Conservation (phyloP, 176 grass and related monocot species). For the Thalia dealbata region DNA sequence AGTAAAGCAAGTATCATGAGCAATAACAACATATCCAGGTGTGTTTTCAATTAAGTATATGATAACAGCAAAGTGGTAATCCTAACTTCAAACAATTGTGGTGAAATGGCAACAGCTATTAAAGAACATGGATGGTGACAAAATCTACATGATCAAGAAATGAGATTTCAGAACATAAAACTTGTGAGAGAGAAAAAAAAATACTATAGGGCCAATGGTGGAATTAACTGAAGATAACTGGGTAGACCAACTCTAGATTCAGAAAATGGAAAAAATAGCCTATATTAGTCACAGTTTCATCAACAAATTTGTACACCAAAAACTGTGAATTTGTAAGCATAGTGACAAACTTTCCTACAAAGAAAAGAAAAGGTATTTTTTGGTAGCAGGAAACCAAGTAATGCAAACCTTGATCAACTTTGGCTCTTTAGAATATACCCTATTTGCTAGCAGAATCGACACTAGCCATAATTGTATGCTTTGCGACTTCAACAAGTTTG, state of each 20-base stretch:
- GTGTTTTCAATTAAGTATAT: not conserved
- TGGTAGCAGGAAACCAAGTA: not conserved
- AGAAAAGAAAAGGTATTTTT: too few species aligned
- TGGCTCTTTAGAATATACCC: not conserved
- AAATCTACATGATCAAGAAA: not conserved
- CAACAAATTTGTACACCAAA: too few species aligned
- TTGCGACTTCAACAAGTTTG: not conserved
- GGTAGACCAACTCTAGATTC: too few species aligned
- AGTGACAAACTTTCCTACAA: too few species aligned
- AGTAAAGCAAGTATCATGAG: not conserved
- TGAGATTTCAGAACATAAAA: not conserved
- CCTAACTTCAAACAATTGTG: not conserved
- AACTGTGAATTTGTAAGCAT: too few species aligned
- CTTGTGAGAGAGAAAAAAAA: too few species aligned
- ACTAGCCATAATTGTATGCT: not conserved
- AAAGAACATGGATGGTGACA: not conserved
- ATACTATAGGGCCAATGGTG: too few species aligned
- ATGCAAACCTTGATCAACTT: not conserved
- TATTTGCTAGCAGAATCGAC: not conserved
- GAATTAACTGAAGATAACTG: too few species aligned
- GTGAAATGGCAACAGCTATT: not conserved
- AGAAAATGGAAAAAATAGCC: too few species aligned
- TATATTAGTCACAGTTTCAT: too few species aligned
- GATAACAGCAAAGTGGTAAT: not conserved
- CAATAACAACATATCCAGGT: not conserved